Evolutionary conservation across 2,329 filamentous ascomycete genomes (phyloP).

Genomic region (Fusarium luffae): DNA sequence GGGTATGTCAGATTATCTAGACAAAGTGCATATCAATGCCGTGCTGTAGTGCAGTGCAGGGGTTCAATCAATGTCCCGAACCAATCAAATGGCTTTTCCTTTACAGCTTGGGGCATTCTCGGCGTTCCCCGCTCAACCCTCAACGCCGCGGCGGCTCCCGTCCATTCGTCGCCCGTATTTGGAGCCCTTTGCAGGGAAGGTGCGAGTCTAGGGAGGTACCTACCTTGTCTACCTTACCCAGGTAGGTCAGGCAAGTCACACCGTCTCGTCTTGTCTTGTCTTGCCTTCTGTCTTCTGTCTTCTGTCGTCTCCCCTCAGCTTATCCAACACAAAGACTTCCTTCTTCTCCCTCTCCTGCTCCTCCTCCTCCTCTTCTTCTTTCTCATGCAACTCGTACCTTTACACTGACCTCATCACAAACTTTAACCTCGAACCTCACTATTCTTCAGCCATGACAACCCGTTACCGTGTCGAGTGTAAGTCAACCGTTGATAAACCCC

Average conservation of each 20-base stretch:
- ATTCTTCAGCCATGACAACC: constrained; percentile 62
- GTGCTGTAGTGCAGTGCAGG: constrained; percentile 24
- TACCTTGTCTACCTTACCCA: constrained; percentile 1
- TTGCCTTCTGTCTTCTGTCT: neutral
- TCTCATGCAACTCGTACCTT: neutral
- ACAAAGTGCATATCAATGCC: constrained; percentile 1
- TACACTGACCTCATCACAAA: neutral
- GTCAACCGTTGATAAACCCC: constrained; percentile 46
- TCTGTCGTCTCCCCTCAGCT: constrained; percentile 18
- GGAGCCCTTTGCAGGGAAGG: constrained; percentile 18
- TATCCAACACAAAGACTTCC: constrained; percentile 10
- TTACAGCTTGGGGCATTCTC: constrained; percentile 36
- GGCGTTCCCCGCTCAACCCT: constrained; percentile 41
- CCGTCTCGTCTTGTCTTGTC: constrained; percentile 15
- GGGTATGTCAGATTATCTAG: constrained; percentile 19
- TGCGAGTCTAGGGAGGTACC: neutral
- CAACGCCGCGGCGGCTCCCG: constrained; percentile 40
- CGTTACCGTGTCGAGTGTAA: constrained; percentile 77
- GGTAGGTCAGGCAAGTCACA: constrained; percentile 38
- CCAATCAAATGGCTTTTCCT: constrained; percentile 28
- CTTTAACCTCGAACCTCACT: neutral
- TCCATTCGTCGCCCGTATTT: constrained; percentile 25
- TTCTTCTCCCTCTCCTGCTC: neutral
- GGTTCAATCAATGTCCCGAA: constrained; percentile 5
- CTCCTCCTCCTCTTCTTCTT: neutral